Conservation (phyloP, 2,329 filamentous ascomycete species). For the Lecanicillium sp. region DNA sequence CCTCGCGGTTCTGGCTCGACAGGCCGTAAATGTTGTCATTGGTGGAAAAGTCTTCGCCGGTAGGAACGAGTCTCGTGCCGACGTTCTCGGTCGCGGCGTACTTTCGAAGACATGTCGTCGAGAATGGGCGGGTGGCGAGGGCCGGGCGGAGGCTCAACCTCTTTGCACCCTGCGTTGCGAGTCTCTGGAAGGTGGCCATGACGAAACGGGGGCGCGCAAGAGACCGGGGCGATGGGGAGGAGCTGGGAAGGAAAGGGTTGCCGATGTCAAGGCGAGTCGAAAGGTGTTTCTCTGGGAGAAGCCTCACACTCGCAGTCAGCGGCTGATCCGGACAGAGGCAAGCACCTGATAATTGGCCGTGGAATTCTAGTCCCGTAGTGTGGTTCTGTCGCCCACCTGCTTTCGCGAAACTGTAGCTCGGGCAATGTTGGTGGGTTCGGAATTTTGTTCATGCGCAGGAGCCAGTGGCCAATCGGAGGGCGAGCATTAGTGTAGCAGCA, state of each 20-base stretch:
- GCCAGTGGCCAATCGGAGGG: conserved; percentile 4
- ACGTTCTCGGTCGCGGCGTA: conserved; percentile 43
- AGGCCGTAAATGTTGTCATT: conserved; percentile 41
- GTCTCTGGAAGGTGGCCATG: conserved; percentile 68
- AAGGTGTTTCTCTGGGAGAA: conserved; percentile 17
- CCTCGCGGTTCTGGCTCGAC: conserved; percentile 30
- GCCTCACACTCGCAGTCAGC: conserved; percentile 28
- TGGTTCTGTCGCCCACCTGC: conserved; percentile 4
- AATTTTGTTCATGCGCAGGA: conserved; percentile 9
- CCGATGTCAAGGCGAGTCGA: not conserved
- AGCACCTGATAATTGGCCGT: conserved; percentile 7
- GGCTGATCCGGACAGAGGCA: conserved; percentile 14
- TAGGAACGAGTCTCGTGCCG: conserved; percentile 55
- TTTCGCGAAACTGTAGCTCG: conserved; percentile 9
- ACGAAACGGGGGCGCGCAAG: conserved; percentile 17
- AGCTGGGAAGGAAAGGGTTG: conserved; percentile 18
- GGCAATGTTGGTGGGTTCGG: conserved; percentile 7
- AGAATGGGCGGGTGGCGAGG: conserved; percentile 49
- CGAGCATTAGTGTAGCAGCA: conserved; percentile 7
- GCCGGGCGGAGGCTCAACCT: conserved; percentile 50
- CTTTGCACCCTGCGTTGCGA: conserved; percentile 63
- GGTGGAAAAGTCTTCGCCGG: conserved; percentile 54
- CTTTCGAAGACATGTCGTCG: conserved; percentile 53
- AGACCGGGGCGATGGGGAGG: conserved; percentile 14
- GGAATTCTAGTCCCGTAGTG: conserved; percentile 2